These are phyloP conservation scores for Vitellaria paradoxa DNA, from an alignment of 179 eudicot species.

Conservation along the genomic window DNA sequence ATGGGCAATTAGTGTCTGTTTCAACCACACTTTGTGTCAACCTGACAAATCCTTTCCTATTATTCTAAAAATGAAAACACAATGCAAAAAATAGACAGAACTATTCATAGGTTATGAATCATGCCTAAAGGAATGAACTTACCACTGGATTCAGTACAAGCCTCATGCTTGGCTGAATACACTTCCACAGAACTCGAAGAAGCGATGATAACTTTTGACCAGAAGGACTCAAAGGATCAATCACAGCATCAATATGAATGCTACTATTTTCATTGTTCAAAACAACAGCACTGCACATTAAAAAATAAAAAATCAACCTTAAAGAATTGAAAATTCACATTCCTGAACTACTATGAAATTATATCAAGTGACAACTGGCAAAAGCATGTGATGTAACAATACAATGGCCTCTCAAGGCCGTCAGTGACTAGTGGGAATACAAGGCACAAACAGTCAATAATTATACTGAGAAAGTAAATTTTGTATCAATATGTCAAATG, in stretches of 20 bases:
- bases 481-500: neutral
- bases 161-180: constrained; percentile 87
- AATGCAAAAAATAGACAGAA: constrained; percentile 2
- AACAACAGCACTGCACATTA: constrained; percentile 73
- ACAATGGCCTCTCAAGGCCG: neutral
- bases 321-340: neutral
- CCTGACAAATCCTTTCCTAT: too few species aligned
- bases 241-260: constrained; percentile 92
- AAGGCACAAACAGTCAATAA: neutral
- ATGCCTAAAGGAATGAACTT: constrained; percentile 21
- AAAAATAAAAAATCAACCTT: neutral
- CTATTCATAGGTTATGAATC: neutral
- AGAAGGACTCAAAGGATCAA: constrained; percentile 91
- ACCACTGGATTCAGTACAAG: constrained; percentile 94
- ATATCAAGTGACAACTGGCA: neutral
- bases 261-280: constrained; percentile 55
- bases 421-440: neutral
- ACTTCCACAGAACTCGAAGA: constrained; percentile 66
- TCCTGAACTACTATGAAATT: neutral
- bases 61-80: neutral
- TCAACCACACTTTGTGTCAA: too few species aligned
- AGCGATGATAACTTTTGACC: constrained; percentile 90
- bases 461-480: neutral
- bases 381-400: neutral
- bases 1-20: too few species aligned